Evolutionary conservation across 495 filamentous ascomycete species (phyloP).

Genomic region (Gamarada debralockiae): DNA sequence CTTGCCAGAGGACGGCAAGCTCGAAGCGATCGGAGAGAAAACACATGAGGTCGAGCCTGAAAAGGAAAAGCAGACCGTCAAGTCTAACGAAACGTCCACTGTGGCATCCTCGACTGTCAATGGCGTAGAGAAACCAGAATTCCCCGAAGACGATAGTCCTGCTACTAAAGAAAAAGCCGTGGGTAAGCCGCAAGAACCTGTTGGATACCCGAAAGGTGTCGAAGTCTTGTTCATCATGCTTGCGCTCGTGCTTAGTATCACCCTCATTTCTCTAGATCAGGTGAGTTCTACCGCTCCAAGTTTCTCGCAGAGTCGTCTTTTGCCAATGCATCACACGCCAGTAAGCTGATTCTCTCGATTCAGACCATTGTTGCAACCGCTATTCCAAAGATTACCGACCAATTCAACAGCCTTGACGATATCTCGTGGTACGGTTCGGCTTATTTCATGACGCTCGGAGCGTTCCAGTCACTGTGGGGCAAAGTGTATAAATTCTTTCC

Average conservation of each 20-base stretch:
- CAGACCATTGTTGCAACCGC: conserved; percentile 51
- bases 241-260: not conserved
- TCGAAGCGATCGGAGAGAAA: not conserved
- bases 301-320: not conserved
- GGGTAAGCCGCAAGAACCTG: not conserved
- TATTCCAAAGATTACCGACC: no score
- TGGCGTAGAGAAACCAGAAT: not conserved
- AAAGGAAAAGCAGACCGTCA: not conserved
- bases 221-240: not conserved
- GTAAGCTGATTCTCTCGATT: not conserved
- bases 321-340: not conserved
- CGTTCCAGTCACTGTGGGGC: conserved; percentile 40
- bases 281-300: not conserved
- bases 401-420: conserved; percentile 36
- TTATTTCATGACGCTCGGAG: conserved; percentile 44
- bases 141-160: not conserved
- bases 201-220: not conserved
- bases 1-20: not conserved
- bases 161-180: not conserved
- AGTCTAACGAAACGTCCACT: not conserved
- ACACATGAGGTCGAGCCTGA: not conserved
- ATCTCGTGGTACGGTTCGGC: conserved; percentile 52
- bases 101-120: not conserved
- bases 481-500: conserved; percentile 27
- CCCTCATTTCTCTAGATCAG: not conserved